Conservation (phyloP, 2,329 filamentous ascomycete species). For the Balansia obtecta region DNA sequence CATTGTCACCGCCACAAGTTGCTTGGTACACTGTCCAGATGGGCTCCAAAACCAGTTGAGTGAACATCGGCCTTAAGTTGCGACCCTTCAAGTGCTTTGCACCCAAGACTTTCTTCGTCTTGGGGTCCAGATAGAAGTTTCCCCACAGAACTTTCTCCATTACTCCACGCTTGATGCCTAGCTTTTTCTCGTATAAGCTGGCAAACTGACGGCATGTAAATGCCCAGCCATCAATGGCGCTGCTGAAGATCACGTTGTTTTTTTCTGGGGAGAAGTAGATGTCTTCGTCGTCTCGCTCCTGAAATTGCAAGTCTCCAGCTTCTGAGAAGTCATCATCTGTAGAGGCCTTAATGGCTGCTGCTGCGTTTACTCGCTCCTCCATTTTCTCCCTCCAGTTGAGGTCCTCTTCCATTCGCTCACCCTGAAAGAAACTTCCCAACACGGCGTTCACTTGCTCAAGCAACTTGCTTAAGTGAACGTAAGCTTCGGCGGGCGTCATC, state of each 20-base stretch:
- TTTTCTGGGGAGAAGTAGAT: conserved; percentile 97
- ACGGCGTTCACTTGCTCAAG: conserved; percentile 96
- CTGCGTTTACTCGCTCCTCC: conserved; percentile 70
- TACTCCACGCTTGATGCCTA: conserved; percentile 78
- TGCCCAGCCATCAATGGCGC: conserved; percentile 96
- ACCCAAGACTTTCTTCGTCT: conserved; percentile 85
- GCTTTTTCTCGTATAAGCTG: conserved; percentile 85
- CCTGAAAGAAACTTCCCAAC: conserved; percentile 93
- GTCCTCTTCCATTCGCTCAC: conserved; percentile 97
- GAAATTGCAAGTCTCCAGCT: conserved; percentile 55
- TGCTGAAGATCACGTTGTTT: conserved; percentile 98
- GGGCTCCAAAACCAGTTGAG: conserved; percentile 88
- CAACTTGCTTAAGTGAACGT: conserved; percentile 76
- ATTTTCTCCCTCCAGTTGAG: conserved; percentile 89
- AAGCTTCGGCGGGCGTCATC: conserved; percentile 83
- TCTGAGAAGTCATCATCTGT: conserved; percentile 36
- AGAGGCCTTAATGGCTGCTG: conserved; percentile 49
- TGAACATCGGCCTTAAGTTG: conserved; percentile 90
- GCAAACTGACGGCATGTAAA: conserved; percentile 95
- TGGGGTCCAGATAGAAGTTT: conserved; percentile 90
- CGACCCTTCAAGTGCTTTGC: conserved; percentile 89
- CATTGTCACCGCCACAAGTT: conserved; percentile 68
- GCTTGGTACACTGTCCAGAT: conserved; percentile 95
- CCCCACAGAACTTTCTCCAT: conserved; percentile 96
- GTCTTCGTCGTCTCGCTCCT: conserved; percentile 90